Base-by-base conservation (phyloP, 495 filamentous ascomycete species). In the Parathielavia appendiculata region DNA sequence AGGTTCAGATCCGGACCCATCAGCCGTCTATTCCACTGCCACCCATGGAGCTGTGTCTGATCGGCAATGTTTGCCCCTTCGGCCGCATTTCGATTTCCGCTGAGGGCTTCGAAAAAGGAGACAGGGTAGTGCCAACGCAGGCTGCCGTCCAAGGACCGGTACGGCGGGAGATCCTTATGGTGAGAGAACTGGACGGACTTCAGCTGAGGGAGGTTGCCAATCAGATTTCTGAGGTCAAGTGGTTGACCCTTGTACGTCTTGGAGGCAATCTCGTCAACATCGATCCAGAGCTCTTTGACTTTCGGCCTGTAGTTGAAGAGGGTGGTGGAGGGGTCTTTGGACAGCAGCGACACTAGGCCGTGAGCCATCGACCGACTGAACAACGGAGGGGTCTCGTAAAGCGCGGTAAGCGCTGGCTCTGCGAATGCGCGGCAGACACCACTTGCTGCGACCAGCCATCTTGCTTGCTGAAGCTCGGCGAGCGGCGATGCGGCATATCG, bases 1-100 rank as follows among this genome's bases (percentile, higher is more conserved):
- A 87, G 66, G 40, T 80, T 66, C 32, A 74, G 61, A n/a, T 67
- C 67, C 1, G 75, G 71, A 10, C 80, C 76, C 59, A 80, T 76
- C 46, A 88, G 75, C n/a, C 84, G 79, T 36, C 80, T 71, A 62
- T 88, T 92, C 90, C 91, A 95, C 35, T 83, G 83, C 87, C 88
- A 96, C 53, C 78, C 83, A 34, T 73, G 76, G 32, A 95, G 80
- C 12, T 78, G 69, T 2, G 57, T 50, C 2, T 45, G 44, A 13
- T 40, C 40, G n/a, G 53, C 56, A 10, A 19, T 44, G 45, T 34
- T 53, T 9, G 12, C 45, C 4, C 36, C 47, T 8, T 39, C 47
- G 26, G 34, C 16, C 26, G 52, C 13, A 13, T 20, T 30, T 1
- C 36, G 46, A 8, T 10, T 46, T 32, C 54, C 54, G 8, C 73